Evolutionary conservation across 176 grass and related monocot species (phyloP), one percentile per base, ranked within the genome.

Genomic region (Phyllostachys edulis): DNA sequence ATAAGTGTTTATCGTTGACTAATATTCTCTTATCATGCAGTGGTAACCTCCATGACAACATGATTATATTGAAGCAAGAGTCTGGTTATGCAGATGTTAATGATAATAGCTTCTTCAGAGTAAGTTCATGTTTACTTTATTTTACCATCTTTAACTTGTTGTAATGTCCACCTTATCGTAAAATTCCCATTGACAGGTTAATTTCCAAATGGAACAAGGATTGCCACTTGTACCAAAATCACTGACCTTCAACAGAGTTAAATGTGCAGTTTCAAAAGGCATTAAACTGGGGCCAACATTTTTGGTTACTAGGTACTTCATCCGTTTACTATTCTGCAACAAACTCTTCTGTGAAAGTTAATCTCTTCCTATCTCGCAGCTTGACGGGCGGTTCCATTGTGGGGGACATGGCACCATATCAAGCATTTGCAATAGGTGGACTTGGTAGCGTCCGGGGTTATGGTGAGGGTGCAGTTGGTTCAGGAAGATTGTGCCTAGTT

Each of bases 171-270:
- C 62, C 55, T 78, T 91, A 52, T 69, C 63, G 4, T 38, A 40
- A 40, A 71, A 64, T 47, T 80, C 47, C 49, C 68, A 72, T 63
- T 86, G 57, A 62, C 86, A 99, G 96, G 85, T 96, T 80, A 95
- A 93, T 73, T 92, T 99, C 75, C 89, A 98, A 92, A 92, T 98
- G 93, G 96, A 98, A 77, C 96, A 98, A 94, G 93, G 96, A 79
- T 88, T 98, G 61, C 96, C 93, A 64, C 80, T 98, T 63, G 77
- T 95, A 71, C 94, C 96, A 42, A 98, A 90, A 67, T 95, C 80
- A 75, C 63, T 96, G 12, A 90, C 91, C 86, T 99, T 99, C 77
- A 99, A 96, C 76, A 87, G 89, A 88, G 92, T 99, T 73, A 99
- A 96, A 77, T 96, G 92, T 85, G 68, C 75, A 18, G 77, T 89